A percentile compares a stretch with the other conserved stretches of the same genome.
Conservation (phyloP, 2,329 filamentous ascomycete genomes). For the Seiridium cupressi region DNA sequence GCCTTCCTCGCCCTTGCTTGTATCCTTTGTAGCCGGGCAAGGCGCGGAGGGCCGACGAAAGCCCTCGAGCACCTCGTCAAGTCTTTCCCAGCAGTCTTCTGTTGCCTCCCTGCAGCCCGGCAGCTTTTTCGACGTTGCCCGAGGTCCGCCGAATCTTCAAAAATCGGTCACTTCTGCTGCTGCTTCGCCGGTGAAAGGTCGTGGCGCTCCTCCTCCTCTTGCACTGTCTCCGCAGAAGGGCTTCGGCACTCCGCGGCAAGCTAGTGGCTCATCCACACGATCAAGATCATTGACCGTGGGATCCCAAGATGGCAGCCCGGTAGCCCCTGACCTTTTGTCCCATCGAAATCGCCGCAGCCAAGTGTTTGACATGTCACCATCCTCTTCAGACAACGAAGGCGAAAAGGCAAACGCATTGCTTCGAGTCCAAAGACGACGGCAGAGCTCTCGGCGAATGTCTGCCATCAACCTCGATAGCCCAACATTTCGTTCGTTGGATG, state of each 20-base stretch:
- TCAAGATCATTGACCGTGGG: constrained; percentile 89
- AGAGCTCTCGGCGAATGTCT: constrained; percentile 91
- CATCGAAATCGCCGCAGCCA: constrained; percentile 88
- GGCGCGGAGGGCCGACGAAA: constrained; percentile 79
- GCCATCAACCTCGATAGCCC: constrained; percentile 86
- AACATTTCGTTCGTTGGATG: constrained; percentile 84
- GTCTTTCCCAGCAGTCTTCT: constrained; percentile 72
- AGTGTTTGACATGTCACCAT: constrained; percentile 93
- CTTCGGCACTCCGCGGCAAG: constrained; percentile 56
- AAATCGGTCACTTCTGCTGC: constrained; percentile 57
- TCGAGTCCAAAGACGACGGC: constrained; percentile 88
- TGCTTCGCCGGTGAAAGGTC: constrained; percentile 56
- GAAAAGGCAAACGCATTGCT: constrained; percentile 87
- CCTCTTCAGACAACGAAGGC: constrained; percentile 95
- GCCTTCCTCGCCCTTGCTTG: constrained; percentile 86
- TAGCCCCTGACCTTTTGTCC: constrained; percentile 64
- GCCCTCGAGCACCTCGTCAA: constrained; percentile 85
- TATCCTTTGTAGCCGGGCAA: constrained; percentile 88
- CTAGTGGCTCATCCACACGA: constrained; percentile 62
- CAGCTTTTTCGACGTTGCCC: constrained; percentile 69
- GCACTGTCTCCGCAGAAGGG: constrained; percentile 64
- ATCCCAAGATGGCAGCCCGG: constrained; percentile 84
- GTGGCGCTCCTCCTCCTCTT: constrained; percentile 46
- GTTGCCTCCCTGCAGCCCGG: constrained; percentile 65
- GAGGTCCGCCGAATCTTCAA: constrained; percentile 57